Percentiles rank a stretch among this genome's conserved stretches.
These are phyloP conservation scores for Aciculosporium take DNA, from an alignment of 2,329 filamentous ascomycete genomes.

Conservation along the genomic window DNA sequence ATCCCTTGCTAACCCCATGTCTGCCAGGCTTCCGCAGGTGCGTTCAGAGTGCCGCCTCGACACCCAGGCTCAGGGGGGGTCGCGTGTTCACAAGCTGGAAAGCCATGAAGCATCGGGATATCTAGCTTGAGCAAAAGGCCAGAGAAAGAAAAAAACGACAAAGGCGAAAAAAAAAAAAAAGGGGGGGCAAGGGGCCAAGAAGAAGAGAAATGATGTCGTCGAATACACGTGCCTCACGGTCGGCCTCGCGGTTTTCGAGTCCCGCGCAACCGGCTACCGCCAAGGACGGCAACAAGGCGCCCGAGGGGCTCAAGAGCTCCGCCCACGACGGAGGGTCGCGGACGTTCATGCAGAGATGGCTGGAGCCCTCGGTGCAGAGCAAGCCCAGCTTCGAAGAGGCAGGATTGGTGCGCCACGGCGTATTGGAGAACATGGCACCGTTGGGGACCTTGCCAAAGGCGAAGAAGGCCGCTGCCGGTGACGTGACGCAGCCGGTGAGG, in stretches of 20 bases:
- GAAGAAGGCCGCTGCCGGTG: constrained; percentile 21
- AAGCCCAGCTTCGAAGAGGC: constrained; percentile 66
- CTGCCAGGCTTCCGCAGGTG: constrained; percentile 18
- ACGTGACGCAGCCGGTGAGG: constrained; percentile 19
- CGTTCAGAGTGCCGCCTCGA: constrained; percentile 10
- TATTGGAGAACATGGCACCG: constrained; percentile 72
- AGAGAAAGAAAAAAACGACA: too few species aligned
- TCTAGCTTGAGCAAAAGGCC: not conserved
- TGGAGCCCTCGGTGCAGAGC: constrained; percentile 43
- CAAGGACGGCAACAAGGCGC: constrained; percentile 14
- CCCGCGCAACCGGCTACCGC: constrained; percentile 26
- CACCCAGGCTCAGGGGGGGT: constrained; percentile 6
- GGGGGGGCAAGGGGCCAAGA: not conserved
- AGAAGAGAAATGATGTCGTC: constrained; percentile 24
- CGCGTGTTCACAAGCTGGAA: not conserved
- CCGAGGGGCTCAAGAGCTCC: constrained; percentile 24
- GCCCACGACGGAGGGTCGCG: constrained; percentile 27
- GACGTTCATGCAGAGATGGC: constrained; percentile 41
- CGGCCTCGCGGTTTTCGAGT: constrained; percentile 37
- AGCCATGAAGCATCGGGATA: constrained; percentile 1
- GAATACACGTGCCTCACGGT: constrained; percentile 36
- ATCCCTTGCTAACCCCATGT: constrained; percentile 7
- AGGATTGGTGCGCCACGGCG: constrained; percentile 58
- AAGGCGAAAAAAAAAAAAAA: not conserved
- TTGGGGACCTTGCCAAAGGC: constrained; percentile 58